These are phyloP conservation scores for Leccinellum rugosiceps DNA, from an alignment of 768 basidiomycete species.

Conservation along the genomic window DNA sequence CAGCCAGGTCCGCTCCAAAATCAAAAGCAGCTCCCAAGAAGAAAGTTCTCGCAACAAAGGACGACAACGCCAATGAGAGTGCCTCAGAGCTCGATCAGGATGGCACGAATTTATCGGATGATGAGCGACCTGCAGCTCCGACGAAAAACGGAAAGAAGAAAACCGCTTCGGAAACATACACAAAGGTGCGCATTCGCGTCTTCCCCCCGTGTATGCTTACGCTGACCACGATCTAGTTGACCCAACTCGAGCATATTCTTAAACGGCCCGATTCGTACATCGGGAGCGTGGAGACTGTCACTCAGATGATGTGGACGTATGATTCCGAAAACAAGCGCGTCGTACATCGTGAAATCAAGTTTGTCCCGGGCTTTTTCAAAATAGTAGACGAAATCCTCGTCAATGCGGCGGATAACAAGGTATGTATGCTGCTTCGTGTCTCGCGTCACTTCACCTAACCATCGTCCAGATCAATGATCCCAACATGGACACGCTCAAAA, in stretches of 20 bases:
- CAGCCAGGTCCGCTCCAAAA: constrained; percentile 45
- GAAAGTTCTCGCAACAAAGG: constrained; percentile 64
- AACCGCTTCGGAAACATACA: constrained; percentile 87
- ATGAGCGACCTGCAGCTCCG: constrained; percentile 22
- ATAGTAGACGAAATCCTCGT: constrained; percentile 99
- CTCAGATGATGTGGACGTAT: constrained; percentile 91
- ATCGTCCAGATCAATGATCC: constrained; percentile 78
- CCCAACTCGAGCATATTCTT: constrained; percentile 92
- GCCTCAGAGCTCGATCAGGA: constrained; percentile 39
- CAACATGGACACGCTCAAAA: constrained; percentile 88
- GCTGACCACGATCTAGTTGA: constrained; percentile 51
- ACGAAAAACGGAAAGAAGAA: constrained; percentile 62
- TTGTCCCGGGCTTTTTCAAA: constrained; percentile 98
- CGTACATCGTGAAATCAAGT: constrained; percentile 78
- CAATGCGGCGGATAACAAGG: constrained; percentile 99
- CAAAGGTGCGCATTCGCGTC: constrained; percentile 57
- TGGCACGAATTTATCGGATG: constrained; percentile 37
- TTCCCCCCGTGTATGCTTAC: not conserved
- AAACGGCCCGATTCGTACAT: constrained; percentile 95
- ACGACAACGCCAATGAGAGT: constrained; percentile 56
- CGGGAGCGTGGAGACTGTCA: constrained; percentile 88
- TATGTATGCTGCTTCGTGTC: constrained; percentile 30
- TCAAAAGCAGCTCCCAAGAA: constrained; percentile 61
- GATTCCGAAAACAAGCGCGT: constrained; percentile 83
- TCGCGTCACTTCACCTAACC: not conserved